Evolutionary conservation across 2,329 filamentous ascomycete genomes (phyloP).

Genomic region (Phyllosticta citrichinensis): DNA sequence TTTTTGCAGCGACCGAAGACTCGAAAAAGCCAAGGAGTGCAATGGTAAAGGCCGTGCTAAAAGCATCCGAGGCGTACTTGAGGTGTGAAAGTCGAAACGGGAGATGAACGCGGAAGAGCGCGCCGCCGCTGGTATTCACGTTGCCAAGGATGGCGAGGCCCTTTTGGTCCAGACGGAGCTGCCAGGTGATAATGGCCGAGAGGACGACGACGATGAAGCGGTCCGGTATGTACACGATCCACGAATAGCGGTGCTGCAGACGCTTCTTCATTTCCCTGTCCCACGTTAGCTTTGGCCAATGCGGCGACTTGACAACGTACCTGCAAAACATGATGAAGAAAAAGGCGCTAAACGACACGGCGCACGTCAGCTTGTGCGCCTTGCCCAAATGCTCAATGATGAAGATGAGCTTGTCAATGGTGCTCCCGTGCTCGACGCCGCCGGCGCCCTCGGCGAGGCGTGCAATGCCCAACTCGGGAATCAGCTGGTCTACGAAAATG

Average conservation of each 20-base stretch:
- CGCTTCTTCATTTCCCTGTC: conserved; percentile 67
- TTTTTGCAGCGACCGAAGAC: conserved; percentile 91
- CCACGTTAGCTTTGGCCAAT: conserved; percentile 11
- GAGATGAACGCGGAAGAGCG: conserved; percentile 71
- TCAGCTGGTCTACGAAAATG: conserved; percentile 88
- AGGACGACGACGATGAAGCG: conserved; percentile 81
- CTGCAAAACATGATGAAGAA: conserved; percentile 81
- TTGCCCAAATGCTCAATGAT: conserved; percentile 56
- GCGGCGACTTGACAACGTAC: conserved; percentile 32
- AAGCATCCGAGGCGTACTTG: conserved; percentile 71
- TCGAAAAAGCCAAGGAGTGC: conserved; percentile 97
- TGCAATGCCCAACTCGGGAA: conserved; percentile 76
- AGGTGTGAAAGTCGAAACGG: conserved; percentile 71
- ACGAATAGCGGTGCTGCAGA: conserved; percentile 68
- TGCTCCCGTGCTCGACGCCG: conserved; percentile 72
- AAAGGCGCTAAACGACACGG: conserved; percentile 71
- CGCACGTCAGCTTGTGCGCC: conserved; percentile 63
- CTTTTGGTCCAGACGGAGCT: conserved; percentile 64
- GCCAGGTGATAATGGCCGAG: conserved; percentile 70
- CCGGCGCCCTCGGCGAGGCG: conserved; percentile 50
- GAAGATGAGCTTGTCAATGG: conserved; percentile 76
- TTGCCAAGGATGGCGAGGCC: conserved; percentile 78
- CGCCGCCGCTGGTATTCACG: conserved; percentile 62
- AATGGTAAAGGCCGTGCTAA: conserved; percentile 88
- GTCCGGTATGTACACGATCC: conserved; percentile 82